Conservation (phyloP, 1,284 basidiomycete species). For the Porogramme epimiltina region DNA sequence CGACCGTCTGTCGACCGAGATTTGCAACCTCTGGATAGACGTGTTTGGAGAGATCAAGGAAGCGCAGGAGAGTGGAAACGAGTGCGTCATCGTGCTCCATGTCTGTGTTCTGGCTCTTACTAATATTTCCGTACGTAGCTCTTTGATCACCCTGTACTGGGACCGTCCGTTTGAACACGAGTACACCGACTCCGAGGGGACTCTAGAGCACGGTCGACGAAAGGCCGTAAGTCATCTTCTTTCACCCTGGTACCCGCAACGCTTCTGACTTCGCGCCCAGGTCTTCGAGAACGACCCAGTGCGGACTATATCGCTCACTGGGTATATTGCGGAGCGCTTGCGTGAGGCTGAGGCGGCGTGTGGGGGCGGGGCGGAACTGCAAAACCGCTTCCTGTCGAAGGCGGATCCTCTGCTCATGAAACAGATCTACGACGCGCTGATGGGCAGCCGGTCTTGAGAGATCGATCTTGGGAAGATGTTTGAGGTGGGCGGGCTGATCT, state of each 20-base stretch:
- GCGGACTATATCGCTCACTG: slow-evolving; percentile 59
- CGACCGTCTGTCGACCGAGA: slow-evolving; percentile 66
- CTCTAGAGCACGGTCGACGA: slow-evolving; percentile 70
- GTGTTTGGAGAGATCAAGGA: slow-evolving; percentile 88
- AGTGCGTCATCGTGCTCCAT: slow-evolving; percentile 26
- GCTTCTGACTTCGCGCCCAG: slow-evolving; percentile 37
- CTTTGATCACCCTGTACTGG: slow-evolving; percentile 59
- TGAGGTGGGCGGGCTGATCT: too few relatives aligned
- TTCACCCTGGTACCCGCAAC: neutral
- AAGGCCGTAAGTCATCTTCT: slow-evolving; percentile 50
- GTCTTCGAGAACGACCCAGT: slow-evolving; percentile 70
- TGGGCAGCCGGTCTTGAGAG: slow-evolving; percentile 9
- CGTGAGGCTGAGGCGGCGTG: slow-evolving; percentile 60
- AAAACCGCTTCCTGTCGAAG: slow-evolving; percentile 58
- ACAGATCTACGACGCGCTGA: slow-evolving; percentile 60
- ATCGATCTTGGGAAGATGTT: too few relatives aligned
- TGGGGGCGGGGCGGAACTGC: slow-evolving; percentile 58
- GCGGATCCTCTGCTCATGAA: slow-evolving; percentile 70
- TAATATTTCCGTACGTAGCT: slow-evolving; percentile 2
- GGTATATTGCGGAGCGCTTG: slow-evolving; percentile 56
- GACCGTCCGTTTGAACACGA: slow-evolving; percentile 57
- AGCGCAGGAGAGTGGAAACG: slow-evolving; percentile 44
- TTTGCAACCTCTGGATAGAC: slow-evolving; percentile 89
- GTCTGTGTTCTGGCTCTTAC: neutral
- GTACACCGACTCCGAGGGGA: slow-evolving; percentile 61